Evolutionary conservation across 352 stramenopile genomes (phyloP).

Genomic region (Phytopythium helicoides): DNA sequence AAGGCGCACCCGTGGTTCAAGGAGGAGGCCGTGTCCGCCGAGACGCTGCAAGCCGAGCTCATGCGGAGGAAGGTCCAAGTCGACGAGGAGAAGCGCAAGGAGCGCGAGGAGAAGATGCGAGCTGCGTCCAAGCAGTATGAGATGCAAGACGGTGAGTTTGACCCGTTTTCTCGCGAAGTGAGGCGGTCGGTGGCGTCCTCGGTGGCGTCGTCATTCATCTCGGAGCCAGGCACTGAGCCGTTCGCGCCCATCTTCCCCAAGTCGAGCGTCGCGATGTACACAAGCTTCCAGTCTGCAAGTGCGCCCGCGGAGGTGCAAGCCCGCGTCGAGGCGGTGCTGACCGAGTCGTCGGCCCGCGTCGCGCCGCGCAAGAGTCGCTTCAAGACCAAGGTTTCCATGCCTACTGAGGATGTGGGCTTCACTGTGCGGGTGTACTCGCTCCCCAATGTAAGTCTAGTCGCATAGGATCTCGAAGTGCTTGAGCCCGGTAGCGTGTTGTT

Average conservation of each 20-base stretch:
- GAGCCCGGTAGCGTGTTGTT: no score
- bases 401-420: conserved; percentile 52
- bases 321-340: conserved; percentile 51
- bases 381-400: conserved; percentile 71
- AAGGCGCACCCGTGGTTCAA: conserved; percentile 69
- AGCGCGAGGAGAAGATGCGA: conserved; percentile 56
- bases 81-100: conserved; percentile 65
- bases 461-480: conserved; percentile 11
- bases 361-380: conserved; percentile 62
- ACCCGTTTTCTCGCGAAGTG: conserved; percentile 55
- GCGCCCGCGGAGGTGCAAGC: conserved; percentile 46
- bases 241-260: conserved; percentile 54
- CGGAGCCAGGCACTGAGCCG: conserved; percentile 26
- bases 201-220: conserved; percentile 33
- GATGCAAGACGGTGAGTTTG: conserved; percentile 49
- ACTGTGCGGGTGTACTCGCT: conserved; percentile 66
- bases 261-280: conserved; percentile 65
- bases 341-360: conserved; percentile 43
- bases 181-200: no score
- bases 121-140: conserved; percentile 32
- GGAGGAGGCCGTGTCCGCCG: conserved; percentile 31
- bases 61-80: conserved; percentile 62
- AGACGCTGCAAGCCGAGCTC: conserved; percentile 52
- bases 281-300: conserved; percentile 64
- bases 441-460: conserved; percentile 58